Conservation (phyloP, 1,139 yeast species). For the Pichiaceae sp. region DNA sequence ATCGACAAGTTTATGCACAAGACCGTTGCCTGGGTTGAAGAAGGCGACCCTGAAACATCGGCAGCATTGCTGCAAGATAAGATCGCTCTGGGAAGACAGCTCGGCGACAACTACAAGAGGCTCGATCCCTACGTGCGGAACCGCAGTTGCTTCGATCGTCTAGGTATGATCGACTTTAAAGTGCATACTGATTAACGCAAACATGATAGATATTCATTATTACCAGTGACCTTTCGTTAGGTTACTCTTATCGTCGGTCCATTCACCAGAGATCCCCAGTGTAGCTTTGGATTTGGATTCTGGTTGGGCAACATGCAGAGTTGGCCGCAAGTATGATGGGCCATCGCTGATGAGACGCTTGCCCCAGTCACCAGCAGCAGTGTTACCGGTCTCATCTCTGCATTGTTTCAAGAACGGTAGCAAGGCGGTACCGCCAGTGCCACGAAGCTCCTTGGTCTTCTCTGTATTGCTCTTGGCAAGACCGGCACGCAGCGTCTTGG, state of each 20-base stretch:
- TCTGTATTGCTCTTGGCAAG: slow-evolving; percentile 35
- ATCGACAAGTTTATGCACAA: slow-evolving; percentile 42
- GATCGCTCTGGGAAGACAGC: slow-evolving; percentile 36
- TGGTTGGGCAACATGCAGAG: not conserved
- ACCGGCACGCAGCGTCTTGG: slow-evolving; percentile 43
- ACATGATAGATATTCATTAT: not conserved
- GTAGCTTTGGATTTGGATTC: slow-evolving; percentile 1
- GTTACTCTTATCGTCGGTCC: slow-evolving; percentile 19
- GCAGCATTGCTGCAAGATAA: slow-evolving; percentile 35
- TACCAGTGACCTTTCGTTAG: slow-evolving; percentile 22
- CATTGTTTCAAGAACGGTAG: slow-evolving; percentile 91
- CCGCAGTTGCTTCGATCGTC: slow-evolving; percentile 51
- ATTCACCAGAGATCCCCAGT: slow-evolving; percentile 22
- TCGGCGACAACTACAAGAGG: slow-evolving; percentile 48
- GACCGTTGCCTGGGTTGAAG: slow-evolving; percentile 64
- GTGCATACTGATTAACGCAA: slow-evolving; percentile 1
- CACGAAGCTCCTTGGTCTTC: slow-evolving; percentile 48
- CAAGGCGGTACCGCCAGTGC: slow-evolving; percentile 92
- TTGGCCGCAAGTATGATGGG: slow-evolving; percentile 33
- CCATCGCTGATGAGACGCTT: slow-evolving; percentile 48
- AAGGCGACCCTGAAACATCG: slow-evolving; percentile 36
- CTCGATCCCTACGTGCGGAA: slow-evolving; percentile 71
- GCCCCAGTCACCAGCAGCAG: slow-evolving; percentile 91
- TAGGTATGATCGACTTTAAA: slow-evolving; percentile 18
- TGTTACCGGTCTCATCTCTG: slow-evolving; percentile 90